Evolutionary conservation across 495 filamentous ascomycete genomes (phyloP), one percentile per base, ranked within the genome.

Genomic region (Aspergillus olivimuriae): DNA sequence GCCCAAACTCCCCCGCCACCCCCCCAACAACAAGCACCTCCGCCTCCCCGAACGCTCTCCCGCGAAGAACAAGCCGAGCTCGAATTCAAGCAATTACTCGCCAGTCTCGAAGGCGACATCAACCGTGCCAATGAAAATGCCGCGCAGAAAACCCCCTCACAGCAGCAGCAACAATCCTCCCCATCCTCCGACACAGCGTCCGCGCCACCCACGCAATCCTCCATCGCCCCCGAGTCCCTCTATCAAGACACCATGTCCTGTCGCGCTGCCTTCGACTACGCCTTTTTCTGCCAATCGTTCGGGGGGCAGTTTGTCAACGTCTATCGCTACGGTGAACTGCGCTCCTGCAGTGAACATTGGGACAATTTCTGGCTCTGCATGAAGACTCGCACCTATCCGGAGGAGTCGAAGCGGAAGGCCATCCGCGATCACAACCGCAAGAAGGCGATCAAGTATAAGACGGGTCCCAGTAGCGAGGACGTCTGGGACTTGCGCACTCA

Each of bases 311-410:
- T 90, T 68, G 74, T 81, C 48, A 78, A 83, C 50, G 71, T 97
- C 6, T 98, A 98, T 74, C 85, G 92, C 31, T 81, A 86, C 61
- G 92, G 92, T 43, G 63, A 60, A 31, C 50, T 92, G 35, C 77
- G 82, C 2, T 69, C 75, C 8, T 98, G 92, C 72, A 68, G 67
- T 20, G 81, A 91, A 51, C 81, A 86, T 34, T 94, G 89, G 86
- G 73, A 80, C 51, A 83, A 91, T 60, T 96, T 92, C 69, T 88
- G 91, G 81, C 86, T 95, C 65, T 98, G 92, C 71, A 94, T 98
- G 87, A 81, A 84, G 43, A 82, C 81, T n/a, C 52, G 65, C 51
- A 74, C 59, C 31, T 61, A 52, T 50, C 32, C 63, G 4, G 68
- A 73, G 1, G 61, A 73, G 24, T 50, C 71, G 51, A 72, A 72